These are phyloP conservation scores for Tetrapyrgos nigripes DNA, from an alignment of 1,284 basidiomycete genomes.

Conservation along the genomic window DNA sequence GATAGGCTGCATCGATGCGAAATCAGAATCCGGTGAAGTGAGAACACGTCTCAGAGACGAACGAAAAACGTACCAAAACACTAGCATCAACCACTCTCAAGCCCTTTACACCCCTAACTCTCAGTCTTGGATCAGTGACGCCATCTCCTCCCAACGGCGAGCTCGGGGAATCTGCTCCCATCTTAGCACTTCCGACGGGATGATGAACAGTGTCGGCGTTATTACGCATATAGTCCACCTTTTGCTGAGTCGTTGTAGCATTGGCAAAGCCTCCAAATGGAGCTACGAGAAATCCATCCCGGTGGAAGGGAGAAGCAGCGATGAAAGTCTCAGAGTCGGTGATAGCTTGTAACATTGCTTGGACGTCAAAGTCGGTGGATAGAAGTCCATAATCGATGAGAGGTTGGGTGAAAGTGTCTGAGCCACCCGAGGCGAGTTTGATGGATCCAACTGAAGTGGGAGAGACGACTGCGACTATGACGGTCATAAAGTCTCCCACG, in stretches of 20 bases:
- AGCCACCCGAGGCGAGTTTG: not conserved
- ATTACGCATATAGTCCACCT: not conserved
- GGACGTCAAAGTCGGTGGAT: not conserved
- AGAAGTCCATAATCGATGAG: not conserved
- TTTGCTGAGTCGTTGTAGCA: not conserved
- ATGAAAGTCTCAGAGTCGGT: not conserved
- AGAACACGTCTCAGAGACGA: not conserved
- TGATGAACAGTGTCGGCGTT: not conserved
- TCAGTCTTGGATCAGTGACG: not conserved
- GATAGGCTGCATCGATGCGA: not conserved
- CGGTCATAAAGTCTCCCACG: too few relatives aligned
- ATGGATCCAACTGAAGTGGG: not conserved
- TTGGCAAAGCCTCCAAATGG: conserved; percentile 1
- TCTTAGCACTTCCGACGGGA: not conserved
- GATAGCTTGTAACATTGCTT: not conserved
- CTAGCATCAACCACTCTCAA: not conserved
- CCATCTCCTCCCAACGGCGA: not conserved
- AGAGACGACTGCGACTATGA: too few relatives aligned
- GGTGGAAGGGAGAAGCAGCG: not conserved
- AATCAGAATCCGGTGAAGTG: too few relatives aligned
- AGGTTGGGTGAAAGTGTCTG: too few relatives aligned
- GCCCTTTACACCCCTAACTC: not conserved
- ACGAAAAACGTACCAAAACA: not conserved
- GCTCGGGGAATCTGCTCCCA: not conserved
- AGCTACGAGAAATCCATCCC: not conserved